These are phyloP conservation scores for Mollisia scopiformis DNA, from an alignment of 2,329 filamentous ascomycete genomes.

Conservation along the genomic window DNA sequence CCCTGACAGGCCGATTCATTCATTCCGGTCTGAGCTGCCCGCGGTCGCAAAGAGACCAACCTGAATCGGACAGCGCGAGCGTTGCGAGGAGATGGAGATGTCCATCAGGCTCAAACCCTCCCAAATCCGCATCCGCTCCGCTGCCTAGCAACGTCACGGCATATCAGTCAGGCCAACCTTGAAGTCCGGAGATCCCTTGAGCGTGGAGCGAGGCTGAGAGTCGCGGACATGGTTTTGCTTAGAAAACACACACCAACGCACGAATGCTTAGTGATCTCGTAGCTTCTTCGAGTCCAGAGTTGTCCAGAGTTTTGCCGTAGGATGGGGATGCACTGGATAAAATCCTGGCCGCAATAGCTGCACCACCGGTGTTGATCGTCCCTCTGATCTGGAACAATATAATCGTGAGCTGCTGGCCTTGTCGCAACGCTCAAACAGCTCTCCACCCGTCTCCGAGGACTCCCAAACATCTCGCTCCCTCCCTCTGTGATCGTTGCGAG, in stretches of 20 bases:
- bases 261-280: conserved; percentile 13
- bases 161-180: background rate
- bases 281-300: too few relatives aligned
- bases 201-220: conserved; percentile 18
- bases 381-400: too few relatives aligned
- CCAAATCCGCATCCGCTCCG: background rate
- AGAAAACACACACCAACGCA: conserved; percentile 16
- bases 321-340: conserved; percentile 21
- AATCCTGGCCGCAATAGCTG: background rate
- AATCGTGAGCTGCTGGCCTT: background rate
- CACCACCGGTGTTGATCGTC: too few relatives aligned
- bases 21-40: background rate
- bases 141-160: conserved; percentile 2
- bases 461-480: background rate
- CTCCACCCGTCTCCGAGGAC: background rate
- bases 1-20: background rate
- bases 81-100: conserved; percentile 8
- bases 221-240: conserved; percentile 5
- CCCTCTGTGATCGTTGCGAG: background rate
- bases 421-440: background rate
- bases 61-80: background rate
- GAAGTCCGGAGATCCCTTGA: conserved; percentile 15
- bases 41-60: background rate
- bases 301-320: conserved; percentile 19
- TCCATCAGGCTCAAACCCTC: background rate